Evolutionary conservation across 2,329 filamentous ascomycete genomes (phyloP).

Genomic region (Talaromyces amestolkiae): DNA sequence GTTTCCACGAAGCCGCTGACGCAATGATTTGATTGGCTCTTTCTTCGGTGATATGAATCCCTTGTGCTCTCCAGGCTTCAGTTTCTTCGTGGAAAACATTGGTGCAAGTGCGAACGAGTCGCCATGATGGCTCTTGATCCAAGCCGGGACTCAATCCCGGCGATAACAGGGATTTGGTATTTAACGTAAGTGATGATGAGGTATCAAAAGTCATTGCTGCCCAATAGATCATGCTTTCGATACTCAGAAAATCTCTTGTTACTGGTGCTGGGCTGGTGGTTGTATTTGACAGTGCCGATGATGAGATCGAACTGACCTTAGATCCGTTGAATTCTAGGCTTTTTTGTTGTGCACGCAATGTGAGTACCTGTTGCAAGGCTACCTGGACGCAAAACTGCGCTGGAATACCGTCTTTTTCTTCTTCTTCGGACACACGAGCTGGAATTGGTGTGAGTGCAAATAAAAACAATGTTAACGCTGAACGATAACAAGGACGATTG

Average conservation of each 20-base stretch:
- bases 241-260: constrained; percentile 35
- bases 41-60: constrained; percentile 29
- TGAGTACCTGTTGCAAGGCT: constrained; percentile 44
- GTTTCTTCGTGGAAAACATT: constrained; percentile 30
- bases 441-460: constrained; percentile 45
- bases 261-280: constrained; percentile 29
- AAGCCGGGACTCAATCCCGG: constrained; percentile 35
- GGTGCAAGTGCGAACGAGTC: constrained; percentile 27
- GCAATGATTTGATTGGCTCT: constrained; percentile 31
- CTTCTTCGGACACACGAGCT: constrained; percentile 40
- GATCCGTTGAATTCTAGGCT: constrained; percentile 44
- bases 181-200: constrained; percentile 43
- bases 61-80: constrained; percentile 27
- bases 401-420: constrained; percentile 42
- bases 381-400: constrained; percentile 44
- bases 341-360: constrained; percentile 39
- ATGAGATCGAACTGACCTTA: constrained; percentile 34
- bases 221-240: constrained; percentile 45
- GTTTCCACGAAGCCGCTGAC: constrained; percentile 28
- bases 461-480: constrained; percentile 41
- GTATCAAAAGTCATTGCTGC: constrained; percentile 45
- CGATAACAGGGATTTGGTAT: constrained; percentile 40
- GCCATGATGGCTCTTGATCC: constrained; percentile 29
- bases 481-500: constrained; percentile 44
- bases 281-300: constrained; percentile 21